These are phyloP conservation scores for Botrytis squamosa DNA, from an alignment of 2,329 filamentous ascomycete genomes.

Conservation along the genomic window DNA sequence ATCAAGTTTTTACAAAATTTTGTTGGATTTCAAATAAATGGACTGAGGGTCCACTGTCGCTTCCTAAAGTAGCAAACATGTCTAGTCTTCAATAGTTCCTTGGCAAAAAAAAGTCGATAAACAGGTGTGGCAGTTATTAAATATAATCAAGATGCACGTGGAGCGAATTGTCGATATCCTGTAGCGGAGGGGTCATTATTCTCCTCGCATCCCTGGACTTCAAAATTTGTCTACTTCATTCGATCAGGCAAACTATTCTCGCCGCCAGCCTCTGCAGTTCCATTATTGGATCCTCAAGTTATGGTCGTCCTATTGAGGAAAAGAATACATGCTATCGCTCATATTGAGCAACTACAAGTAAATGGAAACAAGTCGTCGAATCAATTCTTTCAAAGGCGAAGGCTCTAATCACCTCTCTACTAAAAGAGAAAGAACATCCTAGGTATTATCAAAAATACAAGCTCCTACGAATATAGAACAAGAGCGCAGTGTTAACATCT, in stretches of 20 bases:
- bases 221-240: too few species aligned
- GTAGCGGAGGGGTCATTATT: background rate
- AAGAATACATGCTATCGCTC: background rate
- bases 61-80: background rate
- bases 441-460: background rate
- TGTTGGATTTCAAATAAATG: background rate
- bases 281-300: background rate
- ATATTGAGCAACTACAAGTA: background rate
- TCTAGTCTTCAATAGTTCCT: background rate
- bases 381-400: background rate
- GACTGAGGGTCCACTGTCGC: background rate
- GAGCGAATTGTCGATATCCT: background rate
- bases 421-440: background rate
- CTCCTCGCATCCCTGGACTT: background rate
- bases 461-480: background rate
- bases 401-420: accelerated
- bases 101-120: background rate
- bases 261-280: background rate
- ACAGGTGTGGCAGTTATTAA: background rate
- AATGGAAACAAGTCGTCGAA: background rate
- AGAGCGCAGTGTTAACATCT: background rate
- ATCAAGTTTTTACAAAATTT: background rate
- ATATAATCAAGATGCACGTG: background rate
- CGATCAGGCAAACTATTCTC: too few species aligned
- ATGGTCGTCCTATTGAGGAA: background rate